A percentile compares a stretch with the other conserved stretches of the same genome.
phyloP scores from a whole-genome alignment of 225 moss, liverwort and hornwort species.

The Pseudisothecium myosuroides region DNA sequence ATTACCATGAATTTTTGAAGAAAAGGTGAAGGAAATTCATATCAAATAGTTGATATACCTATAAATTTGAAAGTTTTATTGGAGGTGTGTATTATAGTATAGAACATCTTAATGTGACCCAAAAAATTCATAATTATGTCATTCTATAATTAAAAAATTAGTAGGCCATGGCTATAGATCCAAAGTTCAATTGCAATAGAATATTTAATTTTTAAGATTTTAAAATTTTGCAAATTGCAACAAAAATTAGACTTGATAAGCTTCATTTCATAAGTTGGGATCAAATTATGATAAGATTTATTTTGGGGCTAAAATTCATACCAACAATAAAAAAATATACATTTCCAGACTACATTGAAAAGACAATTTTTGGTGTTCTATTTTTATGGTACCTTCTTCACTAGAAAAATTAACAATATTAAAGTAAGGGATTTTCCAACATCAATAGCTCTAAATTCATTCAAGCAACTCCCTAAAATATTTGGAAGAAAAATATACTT shows the following conservation, averaged over 20 bases:
- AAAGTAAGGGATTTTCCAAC: neutral
- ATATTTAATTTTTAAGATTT: neutral
- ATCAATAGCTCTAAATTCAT: neutral
- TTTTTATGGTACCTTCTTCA: neutral
- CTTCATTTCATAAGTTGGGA: no score
- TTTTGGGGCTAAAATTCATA: no score
- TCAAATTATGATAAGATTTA: neutral
- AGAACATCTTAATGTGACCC: no score
- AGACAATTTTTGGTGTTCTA: neutral
- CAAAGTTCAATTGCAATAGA: neutral
- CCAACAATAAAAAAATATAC: rapidly evolving
- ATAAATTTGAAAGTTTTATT: rapidly evolving
- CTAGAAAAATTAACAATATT: neutral
- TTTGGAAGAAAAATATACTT: neutral
- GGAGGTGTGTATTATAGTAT: neutral
- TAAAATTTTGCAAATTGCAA: rapidly evolving
- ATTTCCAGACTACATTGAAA: neutral
- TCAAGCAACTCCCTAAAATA: neutral
- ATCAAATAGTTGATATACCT: neutral
- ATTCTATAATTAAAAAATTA: neutral
- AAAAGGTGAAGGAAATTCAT: neutral
- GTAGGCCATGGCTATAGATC: neutral
- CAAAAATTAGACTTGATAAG: neutral
- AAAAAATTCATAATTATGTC: neutral
- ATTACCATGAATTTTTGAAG: neutral